Evolutionary conservation across 139 green algal species (phyloP).

Genomic region (Chlorella ohadii): DNA sequence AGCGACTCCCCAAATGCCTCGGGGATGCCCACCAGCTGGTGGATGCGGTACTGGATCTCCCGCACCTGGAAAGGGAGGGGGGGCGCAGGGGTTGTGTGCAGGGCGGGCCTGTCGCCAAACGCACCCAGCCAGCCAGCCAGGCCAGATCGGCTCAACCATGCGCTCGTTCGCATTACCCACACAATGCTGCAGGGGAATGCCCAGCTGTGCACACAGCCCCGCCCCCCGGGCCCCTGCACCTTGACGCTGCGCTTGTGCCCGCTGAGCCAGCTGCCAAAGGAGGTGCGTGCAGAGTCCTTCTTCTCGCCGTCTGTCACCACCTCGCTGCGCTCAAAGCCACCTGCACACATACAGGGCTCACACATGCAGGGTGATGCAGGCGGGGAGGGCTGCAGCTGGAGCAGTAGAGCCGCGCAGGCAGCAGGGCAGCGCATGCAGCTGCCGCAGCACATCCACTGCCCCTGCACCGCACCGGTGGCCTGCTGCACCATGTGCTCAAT

Average conservation of each 20-base stretch:
- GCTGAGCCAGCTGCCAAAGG: constrained; percentile 34
- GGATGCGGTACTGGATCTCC: constrained; percentile 46
- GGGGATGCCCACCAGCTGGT: constrained; percentile 41
- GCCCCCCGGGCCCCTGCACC: background rate
- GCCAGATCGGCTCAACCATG: no score
- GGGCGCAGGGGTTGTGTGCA: background rate
- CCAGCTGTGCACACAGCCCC: no score
- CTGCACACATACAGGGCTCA: background rate
- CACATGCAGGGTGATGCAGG: no score
- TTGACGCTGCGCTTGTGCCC: constrained; percentile 12
- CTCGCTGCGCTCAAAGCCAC: constrained; percentile 12
- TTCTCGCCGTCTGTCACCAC: constrained; percentile 20
- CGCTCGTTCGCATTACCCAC: no score
- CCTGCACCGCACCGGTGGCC: constrained; percentile 4
- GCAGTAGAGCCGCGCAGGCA: no score
- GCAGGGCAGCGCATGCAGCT: background rate
- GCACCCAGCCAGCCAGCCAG: no score
- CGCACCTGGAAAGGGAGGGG: background rate
- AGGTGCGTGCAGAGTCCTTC: background rate
- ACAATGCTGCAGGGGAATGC: no score
- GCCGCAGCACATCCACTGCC: background rate
- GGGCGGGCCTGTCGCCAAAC: no score
- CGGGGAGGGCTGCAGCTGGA: no score
- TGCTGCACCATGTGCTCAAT: constrained; percentile 45
- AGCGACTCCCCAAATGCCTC: constrained; percentile 45